Base-by-base conservation (phyloP, 805 yeast species). In the Saccharomycopsis capsularis region DNA sequence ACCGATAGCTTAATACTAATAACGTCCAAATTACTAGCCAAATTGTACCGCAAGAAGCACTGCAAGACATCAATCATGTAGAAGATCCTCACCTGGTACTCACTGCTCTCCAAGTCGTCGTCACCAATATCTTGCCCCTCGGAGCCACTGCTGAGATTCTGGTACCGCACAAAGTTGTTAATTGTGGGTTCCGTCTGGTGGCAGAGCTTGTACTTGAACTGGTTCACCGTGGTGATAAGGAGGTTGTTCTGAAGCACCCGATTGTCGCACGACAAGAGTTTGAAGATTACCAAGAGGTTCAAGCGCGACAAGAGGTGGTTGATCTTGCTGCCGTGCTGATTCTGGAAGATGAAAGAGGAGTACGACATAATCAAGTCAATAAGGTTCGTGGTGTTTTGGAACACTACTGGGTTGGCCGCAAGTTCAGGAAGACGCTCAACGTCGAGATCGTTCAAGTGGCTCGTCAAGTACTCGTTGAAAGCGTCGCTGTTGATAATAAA, bases 181-280 rank as follows among this genome's bases (percentile, higher is more conserved):
- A 70, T 54, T 9, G 65, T 45, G 1, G 74, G 73, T 13, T 55
- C 46, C 44, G 58, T 60, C 47, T 70, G 74, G 49, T 68, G 75
- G 32, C 71, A 67, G 38, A 70, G 55, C 54, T 70, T 70, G 71
- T 72, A 70, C 46, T 63, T 63, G 57, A 61, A 62, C 48, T 69
- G 74, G 44, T 70, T 63, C 3, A 65, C 60, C 16, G 46, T 37
- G 13, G 46, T 44, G 22, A 58, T 53, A 30, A 51, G 58, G 4
- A 56, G 24, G 21, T 52, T 52, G 2, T 56, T 37, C 7, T 51
- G 43, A 9, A 55, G 54, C 3, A 51, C 22, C 15, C 41, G n/a
- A n/a, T 29, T 23, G 18, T 25, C 23, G 13, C 38, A 18, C 13
- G 23, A 46, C 11, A 68, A 56, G 15, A 68, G 43, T 47, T 61